A percentile compares a stretch with the other conserved stretches of the same genome.
These are phyloP conservation scores for Tylopilus subfusipes DNA, from an alignment of 768 basidiomycete genomes.

Conservation along the genomic window DNA sequence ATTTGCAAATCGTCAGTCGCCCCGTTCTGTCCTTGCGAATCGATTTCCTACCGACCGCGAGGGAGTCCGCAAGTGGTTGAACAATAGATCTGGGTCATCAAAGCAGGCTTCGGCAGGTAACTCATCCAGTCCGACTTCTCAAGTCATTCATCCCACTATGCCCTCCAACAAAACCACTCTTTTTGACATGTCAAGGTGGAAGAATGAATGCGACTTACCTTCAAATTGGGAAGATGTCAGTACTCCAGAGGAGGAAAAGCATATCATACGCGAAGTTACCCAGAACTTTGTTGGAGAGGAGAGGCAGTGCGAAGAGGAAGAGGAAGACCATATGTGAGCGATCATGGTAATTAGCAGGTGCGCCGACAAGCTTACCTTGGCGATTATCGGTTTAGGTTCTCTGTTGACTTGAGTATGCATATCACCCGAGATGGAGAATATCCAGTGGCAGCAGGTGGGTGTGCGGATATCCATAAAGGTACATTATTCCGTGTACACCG, in stretches of 20 bases:
- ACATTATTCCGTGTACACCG: not conserved
- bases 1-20: conserved; percentile 28
- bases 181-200: conserved; percentile 55
- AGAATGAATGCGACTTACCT: conserved; percentile 53
- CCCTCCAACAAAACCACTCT: conserved; percentile 61
- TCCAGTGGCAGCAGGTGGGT: not conserved
- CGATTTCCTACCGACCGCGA: conserved; percentile 69
- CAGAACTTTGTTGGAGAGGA: too few relatives aligned
- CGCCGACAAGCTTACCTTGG: too few relatives aligned
- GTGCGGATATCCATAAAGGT: not conserved
- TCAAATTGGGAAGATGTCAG: conserved; percentile 66
- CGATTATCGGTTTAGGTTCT: too few relatives aligned
- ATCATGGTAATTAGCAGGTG: too few relatives aligned
- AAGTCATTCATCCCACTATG: conserved; percentile 35
- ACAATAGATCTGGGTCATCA: conserved; percentile 49
- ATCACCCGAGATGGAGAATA: not conserved
- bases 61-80: conserved; percentile 79
- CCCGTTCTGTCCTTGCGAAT: conserved; percentile 36
- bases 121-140: conserved; percentile 32
- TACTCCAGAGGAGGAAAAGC: conserved; percentile 33
- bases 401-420: not conserved
- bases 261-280: too few relatives aligned
- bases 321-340: conserved; percentile 5
- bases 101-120: conserved; percentile 38
- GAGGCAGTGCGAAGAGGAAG: conserved; percentile 4